Percentiles rank a stretch among this genome's conserved stretches.
Conservation (phyloP, 768 basidiomycete genomes). For the Leucocoprinus birnbaumii region DNA sequence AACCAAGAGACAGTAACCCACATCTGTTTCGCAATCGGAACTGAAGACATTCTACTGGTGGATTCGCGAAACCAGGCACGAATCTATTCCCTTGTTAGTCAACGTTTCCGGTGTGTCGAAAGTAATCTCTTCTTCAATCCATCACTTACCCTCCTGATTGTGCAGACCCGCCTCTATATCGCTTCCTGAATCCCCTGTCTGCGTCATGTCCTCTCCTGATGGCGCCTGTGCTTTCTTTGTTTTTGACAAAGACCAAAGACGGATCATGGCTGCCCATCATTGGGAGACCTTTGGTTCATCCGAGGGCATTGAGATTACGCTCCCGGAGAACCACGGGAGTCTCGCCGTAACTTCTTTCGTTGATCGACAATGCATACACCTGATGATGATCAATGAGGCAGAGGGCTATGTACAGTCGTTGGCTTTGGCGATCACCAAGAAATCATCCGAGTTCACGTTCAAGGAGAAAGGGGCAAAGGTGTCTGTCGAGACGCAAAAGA, state of each 20-base stretch:
- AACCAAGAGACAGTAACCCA: slow-evolving; percentile 9
- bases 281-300: slow-evolving; percentile 56
- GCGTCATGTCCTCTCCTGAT: slow-evolving; percentile 48
- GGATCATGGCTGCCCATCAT: slow-evolving; percentile 34
- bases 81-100: slow-evolving; percentile 51
- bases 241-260: slow-evolving; percentile 17
- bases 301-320: slow-evolving; percentile 36
- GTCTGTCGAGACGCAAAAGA: slow-evolving; percentile 16
- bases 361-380: slow-evolving; percentile 36
- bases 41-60: slow-evolving; percentile 49
- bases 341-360: slow-evolving; percentile 43
- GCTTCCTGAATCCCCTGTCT: slow-evolving; percentile 28
- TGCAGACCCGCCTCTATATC: slow-evolving; percentile 36
- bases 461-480: slow-evolving; percentile 31
- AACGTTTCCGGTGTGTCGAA: slow-evolving; percentile 58
- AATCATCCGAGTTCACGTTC: slow-evolving; percentile 55
- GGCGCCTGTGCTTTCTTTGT: slow-evolving; percentile 47
- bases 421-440: slow-evolving; percentile 50
- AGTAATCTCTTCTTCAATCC: too few relatives aligned
- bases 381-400: slow-evolving; percentile 35
- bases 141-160: too few relatives aligned
- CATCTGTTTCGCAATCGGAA: slow-evolving; percentile 44
- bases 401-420: slow-evolving; percentile 34
- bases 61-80: slow-evolving; percentile 41
- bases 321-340: slow-evolving; percentile 23